Conservation (phyloP, 108 stramenopile genomes). For the Cyclotella atomus region DNA sequence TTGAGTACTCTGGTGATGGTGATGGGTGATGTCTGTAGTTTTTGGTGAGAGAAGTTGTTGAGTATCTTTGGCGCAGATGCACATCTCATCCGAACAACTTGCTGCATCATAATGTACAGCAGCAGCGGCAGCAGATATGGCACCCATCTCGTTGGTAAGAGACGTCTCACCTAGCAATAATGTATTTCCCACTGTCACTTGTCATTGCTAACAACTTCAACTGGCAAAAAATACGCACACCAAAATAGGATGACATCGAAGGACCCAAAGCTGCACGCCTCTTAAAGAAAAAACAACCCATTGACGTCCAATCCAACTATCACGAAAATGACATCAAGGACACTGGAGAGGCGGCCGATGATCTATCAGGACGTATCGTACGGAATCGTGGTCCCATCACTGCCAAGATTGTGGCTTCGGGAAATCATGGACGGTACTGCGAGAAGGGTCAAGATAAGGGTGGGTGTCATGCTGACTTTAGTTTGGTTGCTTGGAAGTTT, state of each 20-base stretch:
- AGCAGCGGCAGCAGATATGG: constrained; percentile 7
- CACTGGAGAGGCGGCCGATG: constrained; percentile 37
- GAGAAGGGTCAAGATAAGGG: not conserved
- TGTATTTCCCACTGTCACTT: not conserved
- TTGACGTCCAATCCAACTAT: constrained; percentile 47
- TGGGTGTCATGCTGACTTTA: constrained; percentile 19
- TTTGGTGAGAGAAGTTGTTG: too few relatives aligned
- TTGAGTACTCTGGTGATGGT: not conserved
- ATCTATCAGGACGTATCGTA: constrained; percentile 37
- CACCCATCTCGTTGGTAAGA: constrained; percentile 32
- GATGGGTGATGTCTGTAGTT: not conserved
- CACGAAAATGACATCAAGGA: constrained; percentile 46
- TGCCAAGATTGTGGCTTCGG: constrained; percentile 45
- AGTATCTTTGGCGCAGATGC: not conserved
- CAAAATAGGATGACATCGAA: constrained; percentile 34
- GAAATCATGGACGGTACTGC: constrained; percentile 21
- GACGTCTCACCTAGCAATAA: too few relatives aligned
- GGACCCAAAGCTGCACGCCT: constrained; percentile 43
- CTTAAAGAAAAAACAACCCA: constrained; percentile 45
- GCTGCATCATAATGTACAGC: not conserved
- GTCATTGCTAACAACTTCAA: not conserved
- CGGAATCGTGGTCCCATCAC: constrained; percentile 49
- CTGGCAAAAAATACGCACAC: not conserved
- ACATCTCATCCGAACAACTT: not conserved
- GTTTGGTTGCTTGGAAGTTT: constrained; percentile 50